A percentile compares a stretch with the other conserved stretches of the same genome.
These are phyloP conservation scores for Claviceps fusiformis DNA, from an alignment of 2,329 filamentous ascomycete genomes.

Conservation along the genomic window DNA sequence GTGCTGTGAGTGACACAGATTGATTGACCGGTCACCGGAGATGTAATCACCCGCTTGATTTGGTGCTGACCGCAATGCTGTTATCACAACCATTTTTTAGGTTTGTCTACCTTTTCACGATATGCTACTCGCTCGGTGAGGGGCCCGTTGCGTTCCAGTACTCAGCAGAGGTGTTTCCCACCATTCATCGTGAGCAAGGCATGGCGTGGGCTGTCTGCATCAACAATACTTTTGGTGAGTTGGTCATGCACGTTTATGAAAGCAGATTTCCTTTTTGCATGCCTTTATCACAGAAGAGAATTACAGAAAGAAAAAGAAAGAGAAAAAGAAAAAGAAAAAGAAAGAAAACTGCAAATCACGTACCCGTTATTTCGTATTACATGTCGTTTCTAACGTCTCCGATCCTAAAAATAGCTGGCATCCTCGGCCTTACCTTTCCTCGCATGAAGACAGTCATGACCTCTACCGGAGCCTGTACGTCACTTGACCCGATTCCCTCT, in stretches of 20 bases:
- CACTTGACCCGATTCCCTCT: too few species aligned
- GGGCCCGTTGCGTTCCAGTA: constrained; percentile 52
- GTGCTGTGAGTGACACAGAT: constrained; percentile 7
- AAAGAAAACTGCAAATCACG: too few species aligned
- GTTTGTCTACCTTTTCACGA: constrained; percentile 16
- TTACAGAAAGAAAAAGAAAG: too few species aligned
- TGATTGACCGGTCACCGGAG: too few species aligned
- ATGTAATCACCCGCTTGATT: neutral
- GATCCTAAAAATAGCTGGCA: constrained; percentile 1
- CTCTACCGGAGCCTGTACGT: constrained; percentile 17
- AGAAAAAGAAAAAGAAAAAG: too few species aligned
- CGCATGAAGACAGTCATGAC: constrained; percentile 20
- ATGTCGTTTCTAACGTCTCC: neutral
- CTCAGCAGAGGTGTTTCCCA: constrained; percentile 51
- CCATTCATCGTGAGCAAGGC: constrained; percentile 52
- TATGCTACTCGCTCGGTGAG: constrained; percentile 31
- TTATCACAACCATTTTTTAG: constrained; percentile 1
- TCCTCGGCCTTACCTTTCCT: constrained; percentile 37
- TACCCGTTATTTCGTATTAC: neutral
- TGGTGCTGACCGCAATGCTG: neutral
- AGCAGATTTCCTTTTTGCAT: too few species aligned
- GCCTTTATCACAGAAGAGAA: too few species aligned
- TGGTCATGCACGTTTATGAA: too few species aligned
- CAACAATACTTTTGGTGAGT: constrained; percentile 16
- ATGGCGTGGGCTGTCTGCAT: constrained; percentile 47